These are phyloP conservation scores for Nitzschia inconspicua DNA, from an alignment of 108 stramenopile species.

Conservation along the genomic window DNA sequence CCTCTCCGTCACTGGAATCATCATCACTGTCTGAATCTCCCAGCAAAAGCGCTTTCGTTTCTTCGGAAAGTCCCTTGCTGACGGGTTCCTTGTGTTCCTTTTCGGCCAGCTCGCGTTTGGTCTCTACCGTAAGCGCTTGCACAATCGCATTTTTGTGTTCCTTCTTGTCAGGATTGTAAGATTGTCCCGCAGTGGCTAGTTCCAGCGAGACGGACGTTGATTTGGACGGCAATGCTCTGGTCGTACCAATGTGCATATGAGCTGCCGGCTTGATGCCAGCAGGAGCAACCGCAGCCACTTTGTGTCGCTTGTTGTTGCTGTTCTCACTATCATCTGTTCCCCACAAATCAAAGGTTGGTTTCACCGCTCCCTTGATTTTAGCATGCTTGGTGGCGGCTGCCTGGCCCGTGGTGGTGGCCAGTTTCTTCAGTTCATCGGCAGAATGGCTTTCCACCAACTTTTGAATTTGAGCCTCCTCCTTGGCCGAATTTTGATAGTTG, in stretches of 20 bases:
- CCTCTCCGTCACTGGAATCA: conserved; percentile 45
- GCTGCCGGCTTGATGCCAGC: conserved; percentile 24
- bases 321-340: conserved; percentile 28
- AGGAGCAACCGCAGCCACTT: conserved; percentile 11
- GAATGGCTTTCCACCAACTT: conserved; percentile 41
- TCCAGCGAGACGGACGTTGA: conserved; percentile 50
- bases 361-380: conserved; percentile 8
- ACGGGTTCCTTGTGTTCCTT: conserved; percentile 50
- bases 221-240: conserved; percentile 5
- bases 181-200: conserved; percentile 73
- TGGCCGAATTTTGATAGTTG: conserved; percentile 42
- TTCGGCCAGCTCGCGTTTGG: conserved; percentile 61
- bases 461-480: conserved; percentile 54
- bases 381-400: conserved; percentile 1
- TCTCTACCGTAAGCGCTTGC: conserved; percentile 70
- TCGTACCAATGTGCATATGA: conserved; percentile 6
- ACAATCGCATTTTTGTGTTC: conserved; percentile 66
- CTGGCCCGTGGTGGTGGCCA: conserved; percentile 22
- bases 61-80: conserved; percentile 61
- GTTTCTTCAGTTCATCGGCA: conserved; percentile 31
- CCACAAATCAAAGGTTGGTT: conserved; percentile 76
- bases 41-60: conserved; percentile 59
- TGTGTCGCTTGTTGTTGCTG: conserved; percentile 16
- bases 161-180: conserved; percentile 73
- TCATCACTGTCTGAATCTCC: conserved; percentile 47